Evolutionary conservation across 192 early-diverging fungal species (phyloP).

Genomic region (Funneliformis mosseae): DNA sequence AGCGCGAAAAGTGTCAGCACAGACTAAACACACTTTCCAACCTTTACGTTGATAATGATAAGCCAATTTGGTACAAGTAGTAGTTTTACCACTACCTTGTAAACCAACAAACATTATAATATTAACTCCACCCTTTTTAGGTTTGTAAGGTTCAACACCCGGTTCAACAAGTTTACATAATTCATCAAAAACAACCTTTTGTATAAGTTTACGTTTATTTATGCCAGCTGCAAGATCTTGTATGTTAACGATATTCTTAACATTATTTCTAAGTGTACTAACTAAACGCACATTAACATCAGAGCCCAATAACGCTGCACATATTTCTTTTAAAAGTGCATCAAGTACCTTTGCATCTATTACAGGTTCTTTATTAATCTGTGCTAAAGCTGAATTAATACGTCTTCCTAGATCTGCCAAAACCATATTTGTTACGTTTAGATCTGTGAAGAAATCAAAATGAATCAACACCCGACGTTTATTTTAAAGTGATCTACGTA

Average conservation of each 20-base stretch:
- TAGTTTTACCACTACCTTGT: slow-evolving; percentile 95
- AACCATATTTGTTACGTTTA: slow-evolving; percentile 61
- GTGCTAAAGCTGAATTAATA: slow-evolving; percentile 81
- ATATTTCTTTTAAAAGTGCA: slow-evolving; percentile 83
- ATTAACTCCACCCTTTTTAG: slow-evolving; percentile 80
- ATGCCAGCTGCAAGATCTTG: slow-evolving; percentile 79
- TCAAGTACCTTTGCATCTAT: slow-evolving; percentile 88
- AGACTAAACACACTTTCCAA: slow-evolving; percentile 90
- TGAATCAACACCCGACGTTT: too few relatives aligned
- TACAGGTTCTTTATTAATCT: slow-evolving; percentile 79
- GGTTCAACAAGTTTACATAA: slow-evolving; percentile 86
- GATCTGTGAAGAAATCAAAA: neutral
- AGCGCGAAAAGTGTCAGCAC: slow-evolving; percentile 96
- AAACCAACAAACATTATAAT: slow-evolving; percentile 98
- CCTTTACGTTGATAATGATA: slow-evolving; percentile 92
- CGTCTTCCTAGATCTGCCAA: slow-evolving; percentile 88
- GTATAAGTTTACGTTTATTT: slow-evolving; percentile 87
- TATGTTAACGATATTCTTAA: slow-evolving; percentile 79
- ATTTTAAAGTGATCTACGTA: too few relatives aligned
- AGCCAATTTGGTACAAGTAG: slow-evolving; percentile 93
- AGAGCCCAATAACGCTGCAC: slow-evolving; percentile 82
- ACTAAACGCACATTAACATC: slow-evolving; percentile 94
- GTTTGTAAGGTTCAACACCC: slow-evolving; percentile 81
- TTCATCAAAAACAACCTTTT: slow-evolving; percentile 92
- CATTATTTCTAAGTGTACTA: slow-evolving; percentile 78